Evolutionary conservation across 106 monocot species (phyloP).

Genomic region (Allium cepa): DNA sequence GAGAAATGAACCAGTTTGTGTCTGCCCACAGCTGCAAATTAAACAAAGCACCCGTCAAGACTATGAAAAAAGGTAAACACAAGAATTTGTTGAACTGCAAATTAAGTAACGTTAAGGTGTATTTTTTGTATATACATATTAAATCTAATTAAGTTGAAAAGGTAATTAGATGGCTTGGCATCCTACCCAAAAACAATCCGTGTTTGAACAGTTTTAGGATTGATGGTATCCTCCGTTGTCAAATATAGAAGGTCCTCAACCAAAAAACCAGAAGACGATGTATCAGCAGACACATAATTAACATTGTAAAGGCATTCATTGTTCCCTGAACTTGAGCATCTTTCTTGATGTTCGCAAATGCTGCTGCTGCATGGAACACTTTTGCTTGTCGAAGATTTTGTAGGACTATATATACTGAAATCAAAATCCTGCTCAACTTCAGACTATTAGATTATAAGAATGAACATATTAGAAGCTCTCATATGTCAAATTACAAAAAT

Average conservation of each 20-base stretch:
- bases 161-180: too few relatives aligned
- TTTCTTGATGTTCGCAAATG: conserved; percentile 39
- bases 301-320: conserved; percentile 57
- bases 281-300: conserved; percentile 68
- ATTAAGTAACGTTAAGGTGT: too few relatives aligned
- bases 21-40: conserved; percentile 67
- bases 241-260: conserved; percentile 85
- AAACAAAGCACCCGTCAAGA: neutral
- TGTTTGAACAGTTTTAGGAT: conserved; percentile 41
- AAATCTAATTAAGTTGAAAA: too few relatives aligned
- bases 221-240: conserved; percentile 40
- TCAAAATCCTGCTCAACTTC: conserved; percentile 35
- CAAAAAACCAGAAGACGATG: conserved; percentile 72
- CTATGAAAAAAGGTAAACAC: too few relatives aligned
- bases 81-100: too few relatives aligned
- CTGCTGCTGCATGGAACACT: conserved; percentile 56
- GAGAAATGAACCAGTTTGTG: conserved; percentile 89
- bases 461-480: too few relatives aligned
- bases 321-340: conserved; percentile 29
- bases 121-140: too few relatives aligned
- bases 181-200: conserved; percentile 73
- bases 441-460: conserved; percentile 9
- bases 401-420: conserved; percentile 64
- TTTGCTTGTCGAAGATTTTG: conserved; percentile 60
- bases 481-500: too few relatives aligned